Base-by-base conservation (phyloP, 352 stramenopile species). In the Aphanomyces astaci region DNA sequence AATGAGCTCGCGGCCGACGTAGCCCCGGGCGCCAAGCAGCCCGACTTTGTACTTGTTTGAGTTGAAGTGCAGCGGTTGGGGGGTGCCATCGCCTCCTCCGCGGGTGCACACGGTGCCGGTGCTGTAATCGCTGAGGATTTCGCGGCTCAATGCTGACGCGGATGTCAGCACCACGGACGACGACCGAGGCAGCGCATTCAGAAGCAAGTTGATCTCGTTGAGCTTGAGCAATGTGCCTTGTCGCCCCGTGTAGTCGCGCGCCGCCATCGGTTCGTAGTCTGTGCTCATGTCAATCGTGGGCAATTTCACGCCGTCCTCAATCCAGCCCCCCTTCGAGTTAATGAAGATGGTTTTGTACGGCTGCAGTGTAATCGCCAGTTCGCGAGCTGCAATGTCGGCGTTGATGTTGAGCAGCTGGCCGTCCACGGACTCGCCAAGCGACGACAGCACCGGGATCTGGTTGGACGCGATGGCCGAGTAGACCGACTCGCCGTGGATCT, bases 151-250 rank as follows among this genome's bases (percentile, higher is more conserved):
- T 64, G 80, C 76, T 13, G 76, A 85, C 1, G 88, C 86, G 17
- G 86, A 93, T n/a, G 85, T 94, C 51, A 96, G 82, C 36, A 88
- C 81, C 30, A 96, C 88, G 0, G 88, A 92, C 19, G 87, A 93
- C 22, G 82, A 81, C 39, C 76, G 78, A 15, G 88, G 86, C 33
- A 96, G 72, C 33, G 79, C 79, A 63, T 92, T 76, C 45, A 95
- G 74, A 22, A 96, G 77, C 32, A 77, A 75, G 73, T 95, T 88
- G 73, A 96, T 95, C 75, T 96, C 88, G 63, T 94, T 95, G 17
- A 96, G 78, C 79, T 96, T 96, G 60, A 96, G 79, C n/a, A 95
- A 79, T 60, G 88, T 96, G 54, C 88, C 88, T 64, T 96, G 87
- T 39, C 88, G 87, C 17, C 88, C 88, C 24, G 82, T 92, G 76